Conservation (phyloP, 306 rosid species). For the Pyrus betulifolia region DNA sequence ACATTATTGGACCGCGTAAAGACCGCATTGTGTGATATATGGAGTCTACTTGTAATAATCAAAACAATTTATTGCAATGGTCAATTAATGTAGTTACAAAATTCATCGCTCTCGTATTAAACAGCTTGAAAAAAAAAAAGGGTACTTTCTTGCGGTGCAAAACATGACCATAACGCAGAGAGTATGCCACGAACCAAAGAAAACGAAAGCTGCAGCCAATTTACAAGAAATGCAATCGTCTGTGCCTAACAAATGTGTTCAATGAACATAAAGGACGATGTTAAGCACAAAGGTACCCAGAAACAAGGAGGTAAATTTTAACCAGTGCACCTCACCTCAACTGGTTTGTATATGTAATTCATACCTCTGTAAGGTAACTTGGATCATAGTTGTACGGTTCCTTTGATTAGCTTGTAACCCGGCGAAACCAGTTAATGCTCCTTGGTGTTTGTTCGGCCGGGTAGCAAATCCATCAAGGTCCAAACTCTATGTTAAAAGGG, state of each 20-base stretch:
- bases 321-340: not conserved
- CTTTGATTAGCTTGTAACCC: not conserved
- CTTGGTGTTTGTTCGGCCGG: not conserved
- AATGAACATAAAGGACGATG: not conserved
- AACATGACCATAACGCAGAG: too few relatives aligned
- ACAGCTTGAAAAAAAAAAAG: too few relatives aligned
- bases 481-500: not conserved
- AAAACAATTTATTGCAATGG: too few relatives aligned
- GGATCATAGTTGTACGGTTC: not conserved
- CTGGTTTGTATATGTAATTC: not conserved
- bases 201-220: not conserved
- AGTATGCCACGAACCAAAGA: not conserved
- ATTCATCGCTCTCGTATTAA: too few relatives aligned
- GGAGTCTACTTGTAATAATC: too few relatives aligned
- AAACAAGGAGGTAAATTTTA: not conserved
- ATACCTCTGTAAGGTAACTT: not conserved
- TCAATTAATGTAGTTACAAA: too few relatives aligned
- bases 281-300: not conserved
- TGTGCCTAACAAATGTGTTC: not conserved
- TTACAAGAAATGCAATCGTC: not conserved
- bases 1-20: too few relatives aligned
- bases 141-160: too few relatives aligned
- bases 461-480: slow-evolving; percentile 9
- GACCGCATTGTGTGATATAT: too few relatives aligned
- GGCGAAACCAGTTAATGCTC: not conserved